phyloP scores from a whole-genome alignment of 2,329 filamentous ascomycete species.

The Fusarium pseudoanthophilum region DNA sequence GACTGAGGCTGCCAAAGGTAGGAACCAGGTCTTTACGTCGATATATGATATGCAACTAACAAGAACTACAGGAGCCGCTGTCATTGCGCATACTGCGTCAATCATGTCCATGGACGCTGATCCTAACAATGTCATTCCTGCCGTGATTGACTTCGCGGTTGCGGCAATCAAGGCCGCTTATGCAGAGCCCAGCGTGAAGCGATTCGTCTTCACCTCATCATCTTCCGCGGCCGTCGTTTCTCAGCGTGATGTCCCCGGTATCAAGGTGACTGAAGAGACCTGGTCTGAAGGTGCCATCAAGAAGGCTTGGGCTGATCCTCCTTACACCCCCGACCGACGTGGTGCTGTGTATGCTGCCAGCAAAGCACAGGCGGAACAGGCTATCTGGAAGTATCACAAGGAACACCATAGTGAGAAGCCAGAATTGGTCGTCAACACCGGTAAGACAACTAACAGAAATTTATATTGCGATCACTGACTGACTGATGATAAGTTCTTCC shows the following conservation, averaged over 20 bases:
- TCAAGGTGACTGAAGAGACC: slow-evolving; percentile 18
- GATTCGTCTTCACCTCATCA: slow-evolving; percentile 49
- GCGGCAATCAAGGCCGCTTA: slow-evolving; percentile 51
- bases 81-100: slow-evolving; percentile 54
- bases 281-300: slow-evolving; percentile 51
- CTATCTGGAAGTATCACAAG: slow-evolving; percentile 51
- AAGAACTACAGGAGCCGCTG: slow-evolving; percentile 31
- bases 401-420: slow-evolving; percentile 41
- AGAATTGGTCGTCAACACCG: slow-evolving; percentile 41
- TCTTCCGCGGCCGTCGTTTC: slow-evolving; percentile 7
- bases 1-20: slow-evolving; percentile 45
- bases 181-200: slow-evolving; percentile 49
- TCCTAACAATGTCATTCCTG: slow-evolving; percentile 54
- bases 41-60: rapidly evolving
- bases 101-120: slow-evolving; percentile 49
- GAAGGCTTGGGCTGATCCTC: slow-evolving; percentile 51
- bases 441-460: neutral
- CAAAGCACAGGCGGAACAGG: slow-evolving; percentile 52
- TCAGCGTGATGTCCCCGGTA: neutral
- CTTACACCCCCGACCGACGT: slow-evolving; percentile 45
- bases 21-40: rapidly evolving
- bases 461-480: rapidly evolving
- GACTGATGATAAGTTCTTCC: slow-evolving; percentile 39
- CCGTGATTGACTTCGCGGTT: slow-evolving; percentile 43
- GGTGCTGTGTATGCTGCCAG: slow-evolving; percentile 51